phyloP scores from a whole-genome alignment of 2,329 filamentous ascomycete species.

The Nannizziopsis arthrosporioides region DNA sequence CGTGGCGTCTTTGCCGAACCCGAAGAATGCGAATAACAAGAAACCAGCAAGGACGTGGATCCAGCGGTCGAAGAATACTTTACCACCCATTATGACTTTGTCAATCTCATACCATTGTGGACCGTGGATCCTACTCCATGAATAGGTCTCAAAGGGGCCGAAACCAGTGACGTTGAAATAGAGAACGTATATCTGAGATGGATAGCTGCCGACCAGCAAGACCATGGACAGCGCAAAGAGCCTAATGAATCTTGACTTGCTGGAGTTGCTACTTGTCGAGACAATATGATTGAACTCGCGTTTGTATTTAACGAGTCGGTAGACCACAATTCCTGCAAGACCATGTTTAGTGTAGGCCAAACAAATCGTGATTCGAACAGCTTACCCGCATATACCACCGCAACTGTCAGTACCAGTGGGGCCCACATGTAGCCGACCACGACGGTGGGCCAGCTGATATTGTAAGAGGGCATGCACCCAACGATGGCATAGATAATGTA shows the following conservation, averaged over 20 bases:
- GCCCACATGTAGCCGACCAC: constrained; percentile 47
- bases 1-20: constrained; percentile 50
- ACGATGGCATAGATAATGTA: constrained; percentile 48
- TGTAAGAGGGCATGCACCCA: constrained; percentile 46
- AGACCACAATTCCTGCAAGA: constrained; percentile 44
- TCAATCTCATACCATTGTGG: constrained; percentile 40
- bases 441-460: constrained; percentile 47
- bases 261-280: constrained; percentile 41
- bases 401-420: constrained; percentile 42
- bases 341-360: constrained; percentile 11
- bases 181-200: constrained; percentile 43
- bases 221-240: constrained; percentile 40
- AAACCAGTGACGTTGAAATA: constrained; percentile 30
- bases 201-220: constrained; percentile 45
- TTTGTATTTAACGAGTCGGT: constrained; percentile 51
- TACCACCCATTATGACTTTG: constrained; percentile 36
- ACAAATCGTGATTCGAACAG: not conserved
- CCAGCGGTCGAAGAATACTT: constrained; percentile 46
- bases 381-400: constrained; percentile 47
- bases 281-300: constrained; percentile 47
- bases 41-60: constrained; percentile 43
- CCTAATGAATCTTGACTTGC: constrained; percentile 50
- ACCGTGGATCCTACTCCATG: constrained; percentile 45
- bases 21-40: constrained; percentile 52
- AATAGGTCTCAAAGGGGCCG: constrained; percentile 35